Evolutionary conservation across 78 protist genomes (phyloP).

Genomic region (Tieghemostelium lacteum): DNA sequence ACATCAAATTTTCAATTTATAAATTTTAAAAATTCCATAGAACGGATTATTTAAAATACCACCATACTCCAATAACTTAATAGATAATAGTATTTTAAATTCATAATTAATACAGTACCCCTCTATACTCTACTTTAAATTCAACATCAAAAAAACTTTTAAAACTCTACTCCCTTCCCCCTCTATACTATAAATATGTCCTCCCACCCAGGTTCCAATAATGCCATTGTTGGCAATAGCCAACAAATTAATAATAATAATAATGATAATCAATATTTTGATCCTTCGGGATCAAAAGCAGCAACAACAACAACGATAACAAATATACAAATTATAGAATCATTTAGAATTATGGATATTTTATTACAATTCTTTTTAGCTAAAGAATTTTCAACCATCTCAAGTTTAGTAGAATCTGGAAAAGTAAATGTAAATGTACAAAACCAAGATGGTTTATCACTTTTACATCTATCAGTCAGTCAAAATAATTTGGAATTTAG

Average conservation of each 20-base stretch:
- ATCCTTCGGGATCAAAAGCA: too few species aligned
- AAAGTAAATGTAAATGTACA: constrained; percentile 11
- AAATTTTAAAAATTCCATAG: neutral
- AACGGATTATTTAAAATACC: neutral
- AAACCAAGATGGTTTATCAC: constrained; percentile 36
- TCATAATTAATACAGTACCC: neutral
- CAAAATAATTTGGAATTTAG: constrained; percentile 1
- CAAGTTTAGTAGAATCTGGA: constrained; percentile 24
- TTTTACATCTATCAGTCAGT: constrained; percentile 19
- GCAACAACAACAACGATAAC: neutral
- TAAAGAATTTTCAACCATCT: constrained; percentile 29
- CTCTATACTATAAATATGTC: neutral
- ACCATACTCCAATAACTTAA: neutral
- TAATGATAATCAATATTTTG: neutral
- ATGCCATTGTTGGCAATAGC: neutral
- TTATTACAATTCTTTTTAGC: constrained; percentile 21
- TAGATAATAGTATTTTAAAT: too few species aligned
- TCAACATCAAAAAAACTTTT: neutral
- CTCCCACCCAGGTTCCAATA: neutral
- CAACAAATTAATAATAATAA: neutral
- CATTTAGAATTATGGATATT: constrained; percentile 33
- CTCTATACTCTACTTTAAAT: too few species aligned
- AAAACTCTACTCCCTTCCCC: neutral
- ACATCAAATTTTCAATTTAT: too few species aligned
- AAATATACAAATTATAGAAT: constrained; percentile 2